Conservation (phyloP, 768 basidiomycete species). For the Coprinopsis strossmayeri region DNA sequence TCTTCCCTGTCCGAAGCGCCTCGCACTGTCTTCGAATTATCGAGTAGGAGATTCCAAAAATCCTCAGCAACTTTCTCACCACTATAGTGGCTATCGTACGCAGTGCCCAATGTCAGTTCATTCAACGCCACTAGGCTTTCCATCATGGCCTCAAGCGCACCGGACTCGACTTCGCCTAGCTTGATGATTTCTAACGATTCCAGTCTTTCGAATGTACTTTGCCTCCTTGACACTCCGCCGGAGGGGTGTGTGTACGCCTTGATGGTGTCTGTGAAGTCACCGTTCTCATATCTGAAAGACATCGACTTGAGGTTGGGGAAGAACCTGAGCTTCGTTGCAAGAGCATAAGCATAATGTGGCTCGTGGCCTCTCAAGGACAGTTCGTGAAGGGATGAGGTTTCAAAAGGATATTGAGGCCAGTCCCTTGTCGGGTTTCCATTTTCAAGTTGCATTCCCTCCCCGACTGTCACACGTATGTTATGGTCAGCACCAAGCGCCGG, state of each 20-base stretch:
- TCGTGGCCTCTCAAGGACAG: conserved; percentile 36
- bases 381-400: conserved; percentile 31
- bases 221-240: conserved; percentile 23
- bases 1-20: neutral
- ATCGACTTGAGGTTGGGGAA: conserved; percentile 34
- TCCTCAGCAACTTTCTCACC: conserved; percentile 26
- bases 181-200: conserved; percentile 46
- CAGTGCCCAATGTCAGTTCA: conserved; percentile 19
- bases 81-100: neutral
- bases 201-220: conserved; percentile 42
- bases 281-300: conserved; percentile 50
- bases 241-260: conserved; percentile 34
- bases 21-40: neutral
- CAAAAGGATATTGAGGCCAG: conserved; percentile 29
- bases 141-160: conserved; percentile 31
- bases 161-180: conserved; percentile 33
- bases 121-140: conserved; percentile 41
- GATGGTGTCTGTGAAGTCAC: conserved; percentile 48
- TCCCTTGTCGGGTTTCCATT: conserved; percentile 34
- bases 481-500: conserved; percentile 25
- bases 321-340: conserved; percentile 32
- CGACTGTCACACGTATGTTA: conserved; percentile 14
- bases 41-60: conserved; percentile 11
- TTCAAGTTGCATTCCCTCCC: conserved; percentile 20
- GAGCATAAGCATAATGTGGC: conserved; percentile 28